These are phyloP conservation scores for Chlamydomonas eustigma DNA, from an alignment of 139 green algal species.

Conservation along the genomic window DNA sequence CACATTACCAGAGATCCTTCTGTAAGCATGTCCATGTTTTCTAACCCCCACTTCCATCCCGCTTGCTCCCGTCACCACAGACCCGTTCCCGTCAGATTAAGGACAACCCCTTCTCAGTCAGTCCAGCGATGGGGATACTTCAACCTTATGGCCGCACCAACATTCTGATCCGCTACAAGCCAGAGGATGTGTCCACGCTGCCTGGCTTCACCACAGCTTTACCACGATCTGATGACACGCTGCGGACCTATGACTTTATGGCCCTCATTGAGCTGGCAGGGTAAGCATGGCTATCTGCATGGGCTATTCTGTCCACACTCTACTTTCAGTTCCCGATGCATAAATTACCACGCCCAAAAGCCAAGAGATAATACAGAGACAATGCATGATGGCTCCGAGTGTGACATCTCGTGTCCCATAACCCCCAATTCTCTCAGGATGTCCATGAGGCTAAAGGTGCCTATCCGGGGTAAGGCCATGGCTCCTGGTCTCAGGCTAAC, in stretches of 20 bases:
- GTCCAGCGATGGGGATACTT: slow-evolving; percentile 22
- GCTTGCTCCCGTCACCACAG: too few relatives aligned
- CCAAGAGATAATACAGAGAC: too few relatives aligned
- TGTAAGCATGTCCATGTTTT: too few relatives aligned
- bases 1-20: too few relatives aligned
- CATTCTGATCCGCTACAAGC: slow-evolving; percentile 12
- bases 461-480: slow-evolving; percentile 25
- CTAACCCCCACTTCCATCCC: too few relatives aligned
- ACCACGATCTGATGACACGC: slow-evolving; percentile 12
- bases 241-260: slow-evolving; percentile 33
- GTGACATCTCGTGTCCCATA: background rate
- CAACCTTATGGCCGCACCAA: slow-evolving; percentile 12
- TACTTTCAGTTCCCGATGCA: too few relatives aligned
- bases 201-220: slow-evolving; percentile 23
- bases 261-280: slow-evolving; percentile 29
- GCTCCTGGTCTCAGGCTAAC: slow-evolving; percentile 12
- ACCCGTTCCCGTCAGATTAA: slow-evolving; percentile 17
- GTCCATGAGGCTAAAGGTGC: slow-evolving; percentile 34
- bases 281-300: too few relatives aligned
- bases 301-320: too few relatives aligned
- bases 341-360: too few relatives aligned
- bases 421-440: background rate
- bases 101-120: slow-evolving; percentile 46
- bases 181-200: slow-evolving; percentile 5
- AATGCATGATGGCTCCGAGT: too few relatives aligned